phyloP scores from a whole-genome alignment of 1,284 basidiomycete genomes.

The Bondarzewia mesenterica region DNA sequence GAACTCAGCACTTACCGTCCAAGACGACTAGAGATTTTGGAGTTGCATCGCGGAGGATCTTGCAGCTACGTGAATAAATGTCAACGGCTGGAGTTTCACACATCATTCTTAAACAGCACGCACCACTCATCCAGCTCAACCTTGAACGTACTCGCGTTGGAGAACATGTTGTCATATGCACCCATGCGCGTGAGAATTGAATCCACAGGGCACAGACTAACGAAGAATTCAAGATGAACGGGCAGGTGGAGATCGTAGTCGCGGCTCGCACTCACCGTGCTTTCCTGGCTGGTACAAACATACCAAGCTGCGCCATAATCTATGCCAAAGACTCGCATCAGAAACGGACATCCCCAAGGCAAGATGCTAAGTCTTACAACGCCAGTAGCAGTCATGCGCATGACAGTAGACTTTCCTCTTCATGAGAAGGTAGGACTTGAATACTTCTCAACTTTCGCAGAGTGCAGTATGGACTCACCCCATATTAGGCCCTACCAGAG shows the following conservation, averaged over 20 bases:
- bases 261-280: slow-evolving; percentile 54
- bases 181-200: slow-evolving; percentile 97
- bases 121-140: slow-evolving; percentile 95
- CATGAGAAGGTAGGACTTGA: not conserved
- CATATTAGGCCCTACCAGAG: slow-evolving; percentile 75
- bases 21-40: slow-evolving; percentile 89
- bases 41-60: slow-evolving; percentile 86
- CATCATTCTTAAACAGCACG: slow-evolving; percentile 6
- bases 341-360: not conserved
- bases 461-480: slow-evolving; percentile 49
- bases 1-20: slow-evolving; percentile 66
- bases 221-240: not conserved
- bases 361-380: slow-evolving; percentile 39
- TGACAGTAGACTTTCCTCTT: slow-evolving; percentile 82
- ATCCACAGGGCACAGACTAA: slow-evolving; percentile 83
- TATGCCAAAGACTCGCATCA: slow-evolving; percentile 17
- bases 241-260: not conserved
- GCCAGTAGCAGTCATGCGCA: slow-evolving; percentile 95
- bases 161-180: slow-evolving; percentile 97
- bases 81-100: slow-evolving; percentile 1
- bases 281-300: slow-evolving; percentile 84
- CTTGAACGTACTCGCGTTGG: slow-evolving; percentile 91
- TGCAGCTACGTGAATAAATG: slow-evolving; percentile 48
- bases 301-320: slow-evolving; percentile 98
- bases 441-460: not conserved